Evolutionary conservation across 305 asterid species (phyloP).

Genomic region (Lippia alba): DNA sequence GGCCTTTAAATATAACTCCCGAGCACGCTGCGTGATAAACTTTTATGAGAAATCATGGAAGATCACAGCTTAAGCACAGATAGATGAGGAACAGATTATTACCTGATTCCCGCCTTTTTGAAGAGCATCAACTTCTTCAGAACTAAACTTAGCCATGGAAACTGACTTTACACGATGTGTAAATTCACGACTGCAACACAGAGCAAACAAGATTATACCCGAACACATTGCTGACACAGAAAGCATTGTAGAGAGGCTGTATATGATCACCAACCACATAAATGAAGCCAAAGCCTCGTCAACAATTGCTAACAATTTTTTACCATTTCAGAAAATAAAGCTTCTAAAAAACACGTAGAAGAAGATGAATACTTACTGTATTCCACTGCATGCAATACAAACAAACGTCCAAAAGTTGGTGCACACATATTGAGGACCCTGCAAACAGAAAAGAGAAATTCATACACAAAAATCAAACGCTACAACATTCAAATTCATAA

Average conservation of each 20-base stretch:
- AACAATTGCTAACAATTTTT: not conserved
- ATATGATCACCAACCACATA: conserved; percentile 12
- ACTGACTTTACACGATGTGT: conserved; percentile 98
- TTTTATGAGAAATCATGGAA: conserved; percentile 32
- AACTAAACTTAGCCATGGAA: conserved; percentile 91
- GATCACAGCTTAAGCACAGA: conserved; percentile 19
- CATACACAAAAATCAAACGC: conserved; percentile 8
- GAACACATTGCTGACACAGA: not conserved
- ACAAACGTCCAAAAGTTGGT: conserved; percentile 94
- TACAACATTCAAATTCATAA: conserved; percentile 8
- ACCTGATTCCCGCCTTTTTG: conserved; percentile 98
- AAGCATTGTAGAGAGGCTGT: no score
- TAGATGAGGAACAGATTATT: conserved; percentile 22
- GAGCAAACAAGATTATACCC: conserved; percentile 13
- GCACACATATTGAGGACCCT: conserved; percentile 96
- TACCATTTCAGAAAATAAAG: not conserved
- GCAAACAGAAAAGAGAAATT: conserved; percentile 41
- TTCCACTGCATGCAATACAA: conserved; percentile 88
- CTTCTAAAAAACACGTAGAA: conserved; percentile 8
- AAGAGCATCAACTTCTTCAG: conserved; percentile 93
- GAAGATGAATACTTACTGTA: conserved; percentile 63
- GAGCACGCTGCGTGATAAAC: conserved; percentile 73
- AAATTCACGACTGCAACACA: conserved; percentile 83
- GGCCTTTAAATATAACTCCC: conserved; percentile 69
- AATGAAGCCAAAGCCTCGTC: conserved; percentile 14